A percentile compares a stretch with the other conserved stretches of the same genome.
Conservation (phyloP, 257 asterid genomes). For the Prunella vulgaris region DNA sequence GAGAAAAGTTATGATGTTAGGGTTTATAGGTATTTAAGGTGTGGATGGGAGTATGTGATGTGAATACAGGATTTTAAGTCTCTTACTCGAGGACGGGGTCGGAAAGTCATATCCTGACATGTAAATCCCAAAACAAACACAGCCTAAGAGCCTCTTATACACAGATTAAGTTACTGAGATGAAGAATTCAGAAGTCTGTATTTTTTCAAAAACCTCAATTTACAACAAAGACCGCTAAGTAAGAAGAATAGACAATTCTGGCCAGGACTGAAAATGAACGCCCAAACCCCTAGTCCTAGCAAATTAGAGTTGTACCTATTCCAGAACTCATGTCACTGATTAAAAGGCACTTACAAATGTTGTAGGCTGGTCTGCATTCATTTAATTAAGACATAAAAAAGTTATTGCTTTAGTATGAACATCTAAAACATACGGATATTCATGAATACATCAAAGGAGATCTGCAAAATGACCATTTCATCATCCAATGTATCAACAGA, state of each 20-base stretch:
- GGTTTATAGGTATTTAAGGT: too few relatives aligned
- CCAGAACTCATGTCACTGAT: conserved; percentile 2
- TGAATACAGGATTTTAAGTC: too few relatives aligned
- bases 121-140: too few relatives aligned
- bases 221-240: not conserved
- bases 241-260: not conserved
- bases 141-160: conserved; percentile 9
- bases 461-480: too few relatives aligned
- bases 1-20: too few relatives aligned
- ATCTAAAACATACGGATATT: not conserved
- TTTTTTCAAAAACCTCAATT: not conserved
- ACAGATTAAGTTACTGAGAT: conserved; percentile 8
- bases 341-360: not conserved
- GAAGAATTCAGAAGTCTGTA: not conserved
- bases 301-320: not conserved
- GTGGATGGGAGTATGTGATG: too few relatives aligned
- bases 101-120: too few relatives aligned
- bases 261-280: not conserved
- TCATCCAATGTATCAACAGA: not conserved
- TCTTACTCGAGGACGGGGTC: too few relatives aligned
- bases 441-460: not conserved
- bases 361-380: not conserved
- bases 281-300: not conserved
- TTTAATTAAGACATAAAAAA: not conserved
- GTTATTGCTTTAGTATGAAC: too few relatives aligned